phyloP scores from a whole-genome alignment of 768 basidiomycete genomes.

The Leccinum fibrillosum region DNA sequence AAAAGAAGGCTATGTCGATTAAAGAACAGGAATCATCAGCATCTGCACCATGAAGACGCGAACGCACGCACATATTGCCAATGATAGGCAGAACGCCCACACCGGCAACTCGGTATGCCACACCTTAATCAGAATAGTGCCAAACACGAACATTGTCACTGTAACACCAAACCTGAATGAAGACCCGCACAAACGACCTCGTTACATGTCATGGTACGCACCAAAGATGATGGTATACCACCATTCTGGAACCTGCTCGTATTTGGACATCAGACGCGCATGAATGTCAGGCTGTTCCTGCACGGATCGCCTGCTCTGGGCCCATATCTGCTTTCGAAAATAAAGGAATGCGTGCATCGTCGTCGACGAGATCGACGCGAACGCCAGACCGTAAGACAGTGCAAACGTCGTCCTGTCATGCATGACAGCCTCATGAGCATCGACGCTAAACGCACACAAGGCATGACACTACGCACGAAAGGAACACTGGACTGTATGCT shows the following conservation, averaged over 20 bases:
- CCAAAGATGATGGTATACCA: slow-evolving; percentile 44
- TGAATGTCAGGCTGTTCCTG: slow-evolving; percentile 78
- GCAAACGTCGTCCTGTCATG: slow-evolving; percentile 56
- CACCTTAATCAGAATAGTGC: slow-evolving; percentile 53
- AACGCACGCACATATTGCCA: slow-evolving; percentile 28
- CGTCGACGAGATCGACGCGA: slow-evolving; percentile 76
- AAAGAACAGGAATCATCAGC: not conserved
- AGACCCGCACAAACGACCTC: not conserved
- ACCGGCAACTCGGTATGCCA: slow-evolving; percentile 52
- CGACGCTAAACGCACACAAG: not conserved
- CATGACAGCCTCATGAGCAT: not conserved
- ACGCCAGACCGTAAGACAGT: slow-evolving; percentile 77
- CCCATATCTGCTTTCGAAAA: slow-evolving; percentile 78
- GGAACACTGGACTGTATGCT: slow-evolving; percentile 58
- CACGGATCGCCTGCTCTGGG: slow-evolving; percentile 65
- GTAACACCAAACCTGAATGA: not conserved
- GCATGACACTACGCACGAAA: slow-evolving; percentile 35
- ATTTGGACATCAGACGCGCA: slow-evolving; percentile 53
- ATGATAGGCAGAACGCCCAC: slow-evolving; percentile 40
- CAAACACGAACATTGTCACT: slow-evolving; percentile 55
- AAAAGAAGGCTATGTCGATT: slow-evolving; percentile 41
- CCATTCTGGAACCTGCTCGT: slow-evolving; percentile 59
- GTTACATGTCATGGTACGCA: slow-evolving; percentile 3
- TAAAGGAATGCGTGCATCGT: slow-evolving; percentile 70
- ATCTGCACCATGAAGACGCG: not conserved